These are phyloP conservation scores for Chrysanthemum makinoi DNA, from an alignment of 129 eudicot species.

Conservation along the genomic window DNA sequence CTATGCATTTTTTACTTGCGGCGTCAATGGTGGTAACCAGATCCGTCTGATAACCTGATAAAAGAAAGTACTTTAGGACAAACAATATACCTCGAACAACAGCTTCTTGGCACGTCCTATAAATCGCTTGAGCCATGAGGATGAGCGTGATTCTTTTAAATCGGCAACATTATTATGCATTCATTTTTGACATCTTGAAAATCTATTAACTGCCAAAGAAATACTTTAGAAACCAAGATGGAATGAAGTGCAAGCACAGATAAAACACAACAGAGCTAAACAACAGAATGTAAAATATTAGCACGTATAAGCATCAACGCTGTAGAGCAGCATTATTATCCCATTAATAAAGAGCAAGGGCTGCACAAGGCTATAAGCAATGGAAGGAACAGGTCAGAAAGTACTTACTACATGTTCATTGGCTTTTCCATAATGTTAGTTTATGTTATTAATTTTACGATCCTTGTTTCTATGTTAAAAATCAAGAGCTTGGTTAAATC, in stretches of 20 bases:
- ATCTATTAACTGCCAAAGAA: slow-evolving; percentile 78
- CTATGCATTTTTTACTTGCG: slow-evolving; percentile 48
- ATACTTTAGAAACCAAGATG: slow-evolving; percentile 6
- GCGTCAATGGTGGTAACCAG: slow-evolving; percentile 53
- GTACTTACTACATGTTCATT: background rate
- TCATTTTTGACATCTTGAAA: slow-evolving; percentile 86
- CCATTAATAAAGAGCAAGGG: background rate
- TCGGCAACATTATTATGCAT: slow-evolving; percentile 61
- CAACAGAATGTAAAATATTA: too few species aligned
- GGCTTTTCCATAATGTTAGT: too few species aligned
- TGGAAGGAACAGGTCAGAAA: background rate
- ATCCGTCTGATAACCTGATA: slow-evolving; percentile 71
- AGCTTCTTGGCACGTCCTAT: slow-evolving; percentile 89
- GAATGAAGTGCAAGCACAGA: background rate
- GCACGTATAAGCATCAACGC: background rate
- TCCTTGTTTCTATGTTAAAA: too few species aligned
- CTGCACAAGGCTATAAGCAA: background rate
- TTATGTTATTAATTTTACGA: too few species aligned
- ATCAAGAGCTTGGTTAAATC: too few species aligned
- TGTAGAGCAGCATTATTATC: too few species aligned
- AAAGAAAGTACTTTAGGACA: slow-evolving; percentile 40
- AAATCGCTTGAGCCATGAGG: slow-evolving; percentile 84
- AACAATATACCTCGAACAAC: slow-evolving; percentile 76
- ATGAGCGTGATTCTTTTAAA: slow-evolving; percentile 60
- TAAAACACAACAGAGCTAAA: background rate